phyloP scores from a whole-genome alignment of 1,139 yeast species.

The Pneumocystis sp. region DNA sequence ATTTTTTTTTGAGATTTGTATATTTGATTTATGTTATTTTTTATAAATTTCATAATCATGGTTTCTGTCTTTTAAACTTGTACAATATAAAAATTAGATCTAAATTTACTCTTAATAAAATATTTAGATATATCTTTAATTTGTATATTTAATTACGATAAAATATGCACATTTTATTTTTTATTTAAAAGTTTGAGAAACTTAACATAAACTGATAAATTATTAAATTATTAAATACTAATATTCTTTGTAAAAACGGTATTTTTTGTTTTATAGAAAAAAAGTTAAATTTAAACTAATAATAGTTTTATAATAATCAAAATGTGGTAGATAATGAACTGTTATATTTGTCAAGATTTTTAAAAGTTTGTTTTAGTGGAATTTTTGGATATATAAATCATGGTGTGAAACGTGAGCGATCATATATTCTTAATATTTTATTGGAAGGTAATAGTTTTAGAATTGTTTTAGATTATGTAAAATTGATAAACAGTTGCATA shows the following conservation, averaged over 20 bases:
- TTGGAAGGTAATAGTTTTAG: slow-evolving; percentile 33
- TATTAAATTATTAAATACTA: background rate
- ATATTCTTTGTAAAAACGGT: background rate
- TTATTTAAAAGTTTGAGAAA: too few relatives aligned
- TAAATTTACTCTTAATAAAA: background rate
- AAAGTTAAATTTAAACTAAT: background rate
- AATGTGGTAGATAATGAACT: background rate
- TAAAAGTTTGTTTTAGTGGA: slow-evolving; percentile 39
- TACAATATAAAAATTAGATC: background rate
- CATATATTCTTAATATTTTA: slow-evolving; percentile 77
- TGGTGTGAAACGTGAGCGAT: slow-evolving; percentile 79
- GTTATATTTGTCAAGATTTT: background rate
- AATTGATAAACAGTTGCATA: background rate
- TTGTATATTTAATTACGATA: too few relatives aligned
- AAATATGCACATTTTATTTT: too few relatives aligned
- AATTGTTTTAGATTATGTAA: background rate
- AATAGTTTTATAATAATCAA: background rate
- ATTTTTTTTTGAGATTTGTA: background rate
- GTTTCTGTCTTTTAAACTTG: background rate
- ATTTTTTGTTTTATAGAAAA: background rate
- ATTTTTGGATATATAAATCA: slow-evolving; percentile 97
- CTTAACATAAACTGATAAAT: background rate
- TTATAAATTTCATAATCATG: background rate
- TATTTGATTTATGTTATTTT: background rate
- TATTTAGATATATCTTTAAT: too few relatives aligned